Evolutionary conservation across 805 yeast species (phyloP).

Genomic region (Yamadazyma philogaea): DNA sequence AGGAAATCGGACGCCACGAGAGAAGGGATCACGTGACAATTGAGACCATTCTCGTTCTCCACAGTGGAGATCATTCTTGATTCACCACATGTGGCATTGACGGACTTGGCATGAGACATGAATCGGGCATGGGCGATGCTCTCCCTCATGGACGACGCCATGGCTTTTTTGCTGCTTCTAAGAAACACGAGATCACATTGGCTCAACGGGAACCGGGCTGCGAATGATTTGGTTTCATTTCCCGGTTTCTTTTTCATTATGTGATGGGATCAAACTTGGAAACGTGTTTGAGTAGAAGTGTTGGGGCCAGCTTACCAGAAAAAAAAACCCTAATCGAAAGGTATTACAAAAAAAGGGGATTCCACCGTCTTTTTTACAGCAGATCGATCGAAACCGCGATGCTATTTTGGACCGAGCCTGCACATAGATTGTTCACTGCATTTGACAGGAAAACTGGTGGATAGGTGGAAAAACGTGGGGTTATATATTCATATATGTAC

Average conservation of each 20-base stretch:
- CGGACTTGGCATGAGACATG: neutral
- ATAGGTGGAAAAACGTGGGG: neutral
- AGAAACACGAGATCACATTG: conserved; percentile 1
- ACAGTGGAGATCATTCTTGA: neutral
- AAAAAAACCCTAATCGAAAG: too few species aligned
- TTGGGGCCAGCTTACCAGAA: too few species aligned
- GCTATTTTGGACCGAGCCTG: neutral
- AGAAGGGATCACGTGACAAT: neutral
- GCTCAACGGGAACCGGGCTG: conserved; percentile 1
- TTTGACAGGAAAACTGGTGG: neutral
- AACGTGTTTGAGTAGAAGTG: too few species aligned
- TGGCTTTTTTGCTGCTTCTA: conserved; percentile 1
- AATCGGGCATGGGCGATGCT: neutral
- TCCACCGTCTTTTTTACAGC: neutral
- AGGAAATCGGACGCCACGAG: neutral
- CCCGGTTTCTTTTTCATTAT: neutral
- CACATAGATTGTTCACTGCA: neutral
- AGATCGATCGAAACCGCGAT: neutral
- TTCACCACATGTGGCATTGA: neutral
- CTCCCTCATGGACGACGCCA: neutral
- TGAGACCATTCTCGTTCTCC: neutral
- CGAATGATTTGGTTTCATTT: neutral
- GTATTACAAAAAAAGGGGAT: neutral
- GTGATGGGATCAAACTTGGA: neutral
- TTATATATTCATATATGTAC: too few species aligned